Percentiles rank a stretch among this genome's conserved stretches.
Evolutionary conservation across 1,284 basidiomycete species (phyloP).

Genomic region (Ceratobasidium sp.): DNA sequence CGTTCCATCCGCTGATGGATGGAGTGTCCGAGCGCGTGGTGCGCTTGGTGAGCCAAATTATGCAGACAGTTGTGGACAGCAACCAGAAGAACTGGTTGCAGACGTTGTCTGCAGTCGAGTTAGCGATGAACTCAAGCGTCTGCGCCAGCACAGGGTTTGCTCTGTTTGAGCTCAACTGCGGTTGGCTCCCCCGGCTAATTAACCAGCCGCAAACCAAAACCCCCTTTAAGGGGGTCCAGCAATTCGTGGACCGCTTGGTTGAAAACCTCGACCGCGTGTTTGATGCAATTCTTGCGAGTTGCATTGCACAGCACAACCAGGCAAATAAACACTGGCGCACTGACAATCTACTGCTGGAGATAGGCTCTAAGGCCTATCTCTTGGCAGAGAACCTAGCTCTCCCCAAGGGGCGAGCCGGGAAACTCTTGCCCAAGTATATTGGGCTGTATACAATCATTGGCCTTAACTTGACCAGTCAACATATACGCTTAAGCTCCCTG

Average conservation of each 20-base stretch:
- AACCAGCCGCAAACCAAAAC: slow-evolving; percentile 41
- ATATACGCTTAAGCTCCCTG: slow-evolving; percentile 42
- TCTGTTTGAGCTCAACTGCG: slow-evolving; percentile 58
- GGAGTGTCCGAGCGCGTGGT: slow-evolving; percentile 60
- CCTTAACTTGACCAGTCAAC: not conserved
- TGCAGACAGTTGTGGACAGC: slow-evolving; percentile 56
- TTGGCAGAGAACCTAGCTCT: slow-evolving; percentile 10
- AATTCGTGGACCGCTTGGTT: slow-evolving; percentile 54
- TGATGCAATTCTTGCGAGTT: not conserved
- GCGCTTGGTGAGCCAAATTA: slow-evolving; percentile 60
- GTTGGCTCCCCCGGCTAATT: slow-evolving; percentile 54
- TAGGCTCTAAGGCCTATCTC: not conserved
- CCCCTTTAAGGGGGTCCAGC: slow-evolving; percentile 54
- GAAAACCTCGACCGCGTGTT: slow-evolving; percentile 55
- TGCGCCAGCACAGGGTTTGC: slow-evolving; percentile 56
- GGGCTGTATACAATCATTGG: slow-evolving; percentile 33
- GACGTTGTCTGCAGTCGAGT: slow-evolving; percentile 60
- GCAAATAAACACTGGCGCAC: not conserved
- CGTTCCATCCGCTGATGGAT: slow-evolving; percentile 65
- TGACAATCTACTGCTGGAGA: slow-evolving; percentile 13
- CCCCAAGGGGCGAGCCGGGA: slow-evolving; percentile 12
- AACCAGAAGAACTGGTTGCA: slow-evolving; percentile 61
- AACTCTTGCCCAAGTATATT: slow-evolving; percentile 45
- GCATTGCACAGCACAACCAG: not conserved
- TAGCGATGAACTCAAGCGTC: slow-evolving; percentile 56